These are phyloP conservation scores for Rhodamnia argentea DNA, from an alignment of 345 rosid species.

Conservation along the genomic window DNA sequence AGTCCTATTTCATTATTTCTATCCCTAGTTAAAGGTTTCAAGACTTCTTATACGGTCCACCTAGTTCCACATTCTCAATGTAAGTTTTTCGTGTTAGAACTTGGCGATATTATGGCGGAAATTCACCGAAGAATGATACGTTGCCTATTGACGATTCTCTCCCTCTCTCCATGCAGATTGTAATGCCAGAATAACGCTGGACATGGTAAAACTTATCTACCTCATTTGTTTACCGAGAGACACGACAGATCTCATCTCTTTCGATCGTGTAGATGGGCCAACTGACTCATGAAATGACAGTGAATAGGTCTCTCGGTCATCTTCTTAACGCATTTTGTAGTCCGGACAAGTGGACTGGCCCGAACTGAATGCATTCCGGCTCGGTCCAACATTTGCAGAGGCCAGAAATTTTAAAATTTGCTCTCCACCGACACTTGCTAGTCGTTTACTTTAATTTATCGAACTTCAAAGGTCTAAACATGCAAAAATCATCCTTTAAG, in stretches of 20 bases:
- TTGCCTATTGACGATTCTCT: too few species aligned
- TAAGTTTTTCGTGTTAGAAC: too few species aligned
- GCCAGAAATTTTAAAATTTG: background rate
- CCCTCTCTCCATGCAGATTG: too few species aligned
- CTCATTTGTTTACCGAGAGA: background rate
- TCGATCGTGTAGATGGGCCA: background rate
- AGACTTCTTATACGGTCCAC: too few species aligned
- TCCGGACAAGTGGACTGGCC: background rate
- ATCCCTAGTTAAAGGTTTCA: too few species aligned
- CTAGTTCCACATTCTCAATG: too few species aligned
- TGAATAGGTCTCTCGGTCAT: background rate
- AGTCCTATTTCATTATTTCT: too few species aligned
- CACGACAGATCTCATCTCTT: fast-evolving
- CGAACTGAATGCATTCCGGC: background rate
- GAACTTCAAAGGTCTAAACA: background rate
- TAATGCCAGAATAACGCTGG: background rate
- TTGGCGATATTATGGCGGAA: too few species aligned
- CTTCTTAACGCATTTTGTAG: background rate
- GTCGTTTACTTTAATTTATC: background rate
- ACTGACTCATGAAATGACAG: background rate
- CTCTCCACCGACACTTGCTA: background rate
- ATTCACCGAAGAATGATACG: too few species aligned
- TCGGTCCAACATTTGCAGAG: background rate
- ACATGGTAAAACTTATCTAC: background rate
- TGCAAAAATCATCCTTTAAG: background rate